These are phyloP conservation scores for Syncephalis plumigaleata DNA, from an alignment of 371 early-diverging fungal genomes.

Conservation along the genomic window DNA sequence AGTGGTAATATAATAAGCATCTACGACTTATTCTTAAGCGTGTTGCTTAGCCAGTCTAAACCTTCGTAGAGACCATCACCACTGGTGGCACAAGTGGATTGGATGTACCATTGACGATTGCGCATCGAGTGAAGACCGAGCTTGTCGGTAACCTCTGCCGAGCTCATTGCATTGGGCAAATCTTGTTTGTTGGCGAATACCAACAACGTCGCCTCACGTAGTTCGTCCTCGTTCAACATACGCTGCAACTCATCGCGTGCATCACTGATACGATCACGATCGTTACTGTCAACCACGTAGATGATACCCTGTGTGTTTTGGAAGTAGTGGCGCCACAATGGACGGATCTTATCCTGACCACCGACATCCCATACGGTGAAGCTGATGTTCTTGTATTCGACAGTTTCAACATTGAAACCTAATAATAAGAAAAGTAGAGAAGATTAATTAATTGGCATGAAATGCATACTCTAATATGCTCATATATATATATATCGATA, in stretches of 20 bases:
- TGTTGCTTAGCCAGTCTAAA: constrained; percentile 55
- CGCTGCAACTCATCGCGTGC: constrained; percentile 77
- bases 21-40: constrained; percentile 19
- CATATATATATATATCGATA: neutral
- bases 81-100: constrained; percentile 82
- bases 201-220: constrained; percentile 60
- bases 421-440: constrained; percentile 8
- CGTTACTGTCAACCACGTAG: constrained; percentile 90
- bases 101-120: constrained; percentile 82
- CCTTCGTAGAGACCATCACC: constrained; percentile 95
- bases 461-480: too few species aligned
- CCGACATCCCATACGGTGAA: constrained; percentile 98
- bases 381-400: constrained; percentile 91
- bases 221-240: constrained; percentile 79
- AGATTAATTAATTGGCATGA: too few species aligned
- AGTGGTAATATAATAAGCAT: too few species aligned
- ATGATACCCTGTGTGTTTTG: constrained; percentile 85
- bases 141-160: constrained; percentile 71
- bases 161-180: constrained; percentile 73
- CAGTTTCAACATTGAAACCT: constrained; percentile 97
- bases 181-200: constrained; percentile 89
- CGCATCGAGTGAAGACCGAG: constrained; percentile 66
- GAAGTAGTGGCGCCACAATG: constrained; percentile 82
- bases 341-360: constrained; percentile 93
- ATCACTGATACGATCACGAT: constrained; percentile 75